Evolutionary conservation across 1,284 basidiomycete genomes (phyloP).

Genomic region (Exsudoporus floridanus): DNA sequence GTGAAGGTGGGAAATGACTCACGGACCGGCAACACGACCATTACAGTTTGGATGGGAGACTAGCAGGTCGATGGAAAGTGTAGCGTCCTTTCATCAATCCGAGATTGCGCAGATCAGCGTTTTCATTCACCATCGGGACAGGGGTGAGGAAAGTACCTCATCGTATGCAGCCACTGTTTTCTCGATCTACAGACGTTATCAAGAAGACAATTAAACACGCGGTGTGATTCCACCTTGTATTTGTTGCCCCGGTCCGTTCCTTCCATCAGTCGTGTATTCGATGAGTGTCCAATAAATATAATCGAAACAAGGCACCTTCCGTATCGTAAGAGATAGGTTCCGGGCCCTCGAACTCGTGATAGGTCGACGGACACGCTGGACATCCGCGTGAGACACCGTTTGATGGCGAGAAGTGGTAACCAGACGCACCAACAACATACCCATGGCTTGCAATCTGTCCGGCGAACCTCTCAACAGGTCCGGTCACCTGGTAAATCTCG

Average conservation of each 20-base stretch:
- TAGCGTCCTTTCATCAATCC: constrained; percentile 59
- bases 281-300: neutral
- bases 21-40: constrained; percentile 79
- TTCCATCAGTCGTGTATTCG: constrained; percentile 15
- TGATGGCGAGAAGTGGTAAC: neutral
- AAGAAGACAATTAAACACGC: constrained; percentile 6
- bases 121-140: neutral
- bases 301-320: constrained; percentile 52
- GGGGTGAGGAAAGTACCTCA: constrained; percentile 52
- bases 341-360: constrained; percentile 89
- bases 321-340: constrained; percentile 84
- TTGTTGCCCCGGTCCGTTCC: constrained; percentile 83
- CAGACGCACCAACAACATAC: constrained; percentile 64
- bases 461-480: constrained; percentile 86
- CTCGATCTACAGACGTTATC: constrained; percentile 57
- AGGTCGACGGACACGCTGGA: constrained; percentile 75
- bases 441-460: constrained; percentile 91
- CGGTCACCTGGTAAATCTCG: constrained; percentile 86
- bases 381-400: constrained; percentile 1
- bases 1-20: neutral
- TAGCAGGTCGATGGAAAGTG: constrained; percentile 73
- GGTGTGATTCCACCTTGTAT: constrained; percentile 62
- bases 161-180: constrained; percentile 83
- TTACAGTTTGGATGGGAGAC: constrained; percentile 77
- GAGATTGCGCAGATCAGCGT: no score